Base-by-base conservation (phyloP, 257 asterid genomes). In the Hygrophila difformis region DNA sequence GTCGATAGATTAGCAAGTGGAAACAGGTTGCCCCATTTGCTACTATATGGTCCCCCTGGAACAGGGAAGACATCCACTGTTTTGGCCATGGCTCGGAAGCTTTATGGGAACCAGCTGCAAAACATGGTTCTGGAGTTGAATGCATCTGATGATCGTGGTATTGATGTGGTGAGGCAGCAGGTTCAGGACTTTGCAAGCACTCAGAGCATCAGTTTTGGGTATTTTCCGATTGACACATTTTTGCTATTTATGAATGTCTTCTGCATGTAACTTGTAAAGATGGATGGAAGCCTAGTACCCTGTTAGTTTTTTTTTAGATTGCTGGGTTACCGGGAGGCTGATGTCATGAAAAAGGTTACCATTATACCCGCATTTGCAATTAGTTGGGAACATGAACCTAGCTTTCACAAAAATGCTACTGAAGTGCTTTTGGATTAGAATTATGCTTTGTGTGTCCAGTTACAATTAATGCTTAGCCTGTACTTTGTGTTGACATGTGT, bases 181-280 rank as follows among this genome's bases (percentile, higher is more conserved):
- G 78, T 91, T 73, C 99, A 91, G 84, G 96, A 86, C 69, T 91
- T 91, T 17, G 93, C 96, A 19, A 91, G 96, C 84, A 79, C 98
- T 48, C 96, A 82, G 76, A 80, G 98, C 78, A 79, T 91, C 65
- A 73, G 93, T 44, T 91, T 86, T 55, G 84, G 91, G 97, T 89
- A 77, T 12, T 26, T 62, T 55, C 51, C 31, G 15, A 28, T 3
- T 8, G 21, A 5, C 38, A 8, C 34, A 12, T 31, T 11, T 49
- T 26, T 49, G 35, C 26, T 42, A 24, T 41, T 43, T 35, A 21
- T 40, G 15, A 16, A 11, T 22, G 22, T 20, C 15, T 26, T 17
- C 20, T 53, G 4, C n/a, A 11, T 31, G 2, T 52, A 35, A 29
- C 10, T 11, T 4, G 6, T 40, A 14, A 2, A n/a, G n/a, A n/a